These are phyloP conservation scores for Hypoxylon crocopeplum DNA, from an alignment of 495 filamentous ascomycete species.

Conservation along the genomic window DNA sequence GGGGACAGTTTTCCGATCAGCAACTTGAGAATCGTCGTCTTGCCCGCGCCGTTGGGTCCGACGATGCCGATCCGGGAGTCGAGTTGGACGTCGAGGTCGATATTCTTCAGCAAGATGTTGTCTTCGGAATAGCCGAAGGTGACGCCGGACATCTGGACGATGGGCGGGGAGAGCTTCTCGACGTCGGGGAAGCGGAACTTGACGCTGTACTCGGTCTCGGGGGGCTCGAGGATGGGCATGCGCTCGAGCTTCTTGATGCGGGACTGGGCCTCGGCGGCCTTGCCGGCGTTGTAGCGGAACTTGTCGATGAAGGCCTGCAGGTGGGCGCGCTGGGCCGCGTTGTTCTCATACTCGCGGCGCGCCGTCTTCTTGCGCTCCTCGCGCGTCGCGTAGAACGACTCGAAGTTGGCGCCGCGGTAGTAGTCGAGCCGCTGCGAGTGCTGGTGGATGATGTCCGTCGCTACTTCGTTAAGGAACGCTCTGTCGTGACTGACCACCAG, in stretches of 20 bases:
- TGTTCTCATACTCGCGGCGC: conserved; percentile 97
- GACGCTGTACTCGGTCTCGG: conserved; percentile 93
- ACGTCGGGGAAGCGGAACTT: conserved; percentile 98
- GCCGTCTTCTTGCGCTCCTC: conserved; percentile 97
- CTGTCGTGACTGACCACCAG: conserved; percentile 98
- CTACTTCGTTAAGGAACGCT: conserved; percentile 98
- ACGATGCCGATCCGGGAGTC: conserved; percentile 99
- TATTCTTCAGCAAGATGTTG: conserved; percentile 79
- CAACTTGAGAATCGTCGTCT: conserved; percentile 94
- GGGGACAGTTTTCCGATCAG: conserved; percentile 86
- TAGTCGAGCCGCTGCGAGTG: conserved; percentile 97
- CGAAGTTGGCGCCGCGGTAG: conserved; percentile 98
- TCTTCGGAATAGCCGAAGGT: conserved; percentile 88
- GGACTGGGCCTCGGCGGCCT: conserved; percentile 97
- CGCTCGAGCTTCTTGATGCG: conserved; percentile 98
- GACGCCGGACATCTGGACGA: conserved; percentile 95
- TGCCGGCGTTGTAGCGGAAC: conserved; percentile 99
- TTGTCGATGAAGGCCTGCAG: conserved; percentile 97
- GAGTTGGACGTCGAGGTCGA: conserved; percentile 96
- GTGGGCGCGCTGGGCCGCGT: conserved; percentile 92
- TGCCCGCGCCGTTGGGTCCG: conserved; percentile 97
- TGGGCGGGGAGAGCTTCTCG: conserved; percentile 95
- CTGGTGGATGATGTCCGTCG: conserved; percentile 99
- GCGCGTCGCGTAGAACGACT: conserved; percentile 96
- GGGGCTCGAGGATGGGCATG: conserved; percentile 89